Conservation (phyloP, 805 yeast genomes). For the Ogataea angusta region DNA sequence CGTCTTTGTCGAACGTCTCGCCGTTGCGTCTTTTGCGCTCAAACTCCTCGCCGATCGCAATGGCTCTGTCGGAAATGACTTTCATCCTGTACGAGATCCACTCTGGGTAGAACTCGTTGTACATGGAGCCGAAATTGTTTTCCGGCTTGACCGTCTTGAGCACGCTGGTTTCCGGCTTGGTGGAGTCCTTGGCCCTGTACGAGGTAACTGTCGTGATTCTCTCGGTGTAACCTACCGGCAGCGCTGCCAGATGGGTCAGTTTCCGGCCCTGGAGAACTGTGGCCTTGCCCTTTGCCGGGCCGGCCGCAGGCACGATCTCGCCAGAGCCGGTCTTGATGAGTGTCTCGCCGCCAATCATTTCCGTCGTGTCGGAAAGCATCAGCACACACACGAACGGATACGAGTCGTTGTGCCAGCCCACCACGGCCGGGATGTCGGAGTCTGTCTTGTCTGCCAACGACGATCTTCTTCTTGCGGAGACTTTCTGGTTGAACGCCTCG, state of each 20-base stretch:
- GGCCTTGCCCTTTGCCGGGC: slow-evolving; percentile 50
- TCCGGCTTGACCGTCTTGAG: slow-evolving; percentile 42
- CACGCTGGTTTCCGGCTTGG: slow-evolving; percentile 37
- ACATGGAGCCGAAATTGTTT: slow-evolving; percentile 34
- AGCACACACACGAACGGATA: slow-evolving; percentile 63
- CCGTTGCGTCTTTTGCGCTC: slow-evolving; percentile 24
- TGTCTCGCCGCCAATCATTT: slow-evolving; percentile 63
- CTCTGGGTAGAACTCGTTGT: slow-evolving; percentile 39
- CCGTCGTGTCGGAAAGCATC: slow-evolving; percentile 56
- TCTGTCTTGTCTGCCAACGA: slow-evolving; percentile 25
- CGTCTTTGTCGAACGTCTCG: slow-evolving; percentile 36
- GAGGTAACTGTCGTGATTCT: slow-evolving; percentile 43
- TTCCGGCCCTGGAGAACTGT: slow-evolving; percentile 47
- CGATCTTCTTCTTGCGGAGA: slow-evolving; percentile 23
- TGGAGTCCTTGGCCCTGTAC: slow-evolving; percentile 39
- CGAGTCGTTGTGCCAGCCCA: slow-evolving; percentile 63
- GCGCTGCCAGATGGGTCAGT: slow-evolving; percentile 44
- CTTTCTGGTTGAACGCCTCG: slow-evolving; percentile 33
- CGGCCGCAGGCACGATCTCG: slow-evolving; percentile 32
- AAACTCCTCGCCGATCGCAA: slow-evolving; percentile 26
- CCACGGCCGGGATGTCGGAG: slow-evolving; percentile 49
- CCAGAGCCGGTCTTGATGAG: slow-evolving; percentile 46
- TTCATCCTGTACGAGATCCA: slow-evolving; percentile 39
- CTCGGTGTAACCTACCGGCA: slow-evolving; percentile 39
- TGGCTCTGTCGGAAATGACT: slow-evolving; percentile 33